phyloP scores from a whole-genome alignment of 805 yeast species.

The Wickerhamomyces tratensis region DNA sequence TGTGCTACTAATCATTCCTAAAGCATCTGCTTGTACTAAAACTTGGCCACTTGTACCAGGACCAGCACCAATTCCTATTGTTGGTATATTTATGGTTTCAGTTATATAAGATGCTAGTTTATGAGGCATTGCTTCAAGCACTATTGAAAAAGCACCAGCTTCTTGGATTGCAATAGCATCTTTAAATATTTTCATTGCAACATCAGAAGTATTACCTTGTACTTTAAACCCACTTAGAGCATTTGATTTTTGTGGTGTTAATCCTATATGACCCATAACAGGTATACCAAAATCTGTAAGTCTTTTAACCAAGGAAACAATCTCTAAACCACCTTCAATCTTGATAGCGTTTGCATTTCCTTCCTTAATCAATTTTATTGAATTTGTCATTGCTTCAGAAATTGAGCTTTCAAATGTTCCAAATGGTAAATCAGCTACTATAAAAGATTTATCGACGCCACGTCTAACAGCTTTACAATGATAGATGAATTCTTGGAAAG shows the following conservation, averaged over 20 bases:
- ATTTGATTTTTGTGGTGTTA: conserved; percentile 82
- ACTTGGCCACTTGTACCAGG: conserved; percentile 80
- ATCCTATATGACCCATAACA: conserved; percentile 84
- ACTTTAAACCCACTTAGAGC: conserved; percentile 80
- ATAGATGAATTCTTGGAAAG: conserved; percentile 71
- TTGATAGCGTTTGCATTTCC: conserved; percentile 66
- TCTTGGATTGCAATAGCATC: conserved; percentile 64
- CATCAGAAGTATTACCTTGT: conserved; percentile 55
- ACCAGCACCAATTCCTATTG: conserved; percentile 97
- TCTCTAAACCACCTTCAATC: conserved; percentile 69
- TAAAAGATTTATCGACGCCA: conserved; percentile 53
- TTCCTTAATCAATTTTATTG: conserved; percentile 42
- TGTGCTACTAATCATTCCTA: conserved; percentile 49
- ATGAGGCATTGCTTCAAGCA: conserved; percentile 83
- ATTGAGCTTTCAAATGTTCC: conserved; percentile 69
- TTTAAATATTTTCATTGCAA: conserved; percentile 46
- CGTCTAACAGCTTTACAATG: conserved; percentile 70
- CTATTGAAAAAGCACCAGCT: conserved; percentile 68
- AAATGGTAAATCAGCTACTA: conserved; percentile 83
- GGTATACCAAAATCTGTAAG: conserved; percentile 72
- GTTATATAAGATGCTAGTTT: conserved; percentile 61
- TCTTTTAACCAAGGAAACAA: conserved; percentile 41
- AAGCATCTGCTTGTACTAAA: conserved; percentile 72
- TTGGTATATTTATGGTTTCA: conserved; percentile 51
- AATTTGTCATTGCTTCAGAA: conserved; percentile 51